Percentiles rank a stretch among this genome's conserved stretches.
phyloP scores from a whole-genome alignment of 2,329 filamentous ascomycete genomes.

The Botrytis cinerea region DNA sequence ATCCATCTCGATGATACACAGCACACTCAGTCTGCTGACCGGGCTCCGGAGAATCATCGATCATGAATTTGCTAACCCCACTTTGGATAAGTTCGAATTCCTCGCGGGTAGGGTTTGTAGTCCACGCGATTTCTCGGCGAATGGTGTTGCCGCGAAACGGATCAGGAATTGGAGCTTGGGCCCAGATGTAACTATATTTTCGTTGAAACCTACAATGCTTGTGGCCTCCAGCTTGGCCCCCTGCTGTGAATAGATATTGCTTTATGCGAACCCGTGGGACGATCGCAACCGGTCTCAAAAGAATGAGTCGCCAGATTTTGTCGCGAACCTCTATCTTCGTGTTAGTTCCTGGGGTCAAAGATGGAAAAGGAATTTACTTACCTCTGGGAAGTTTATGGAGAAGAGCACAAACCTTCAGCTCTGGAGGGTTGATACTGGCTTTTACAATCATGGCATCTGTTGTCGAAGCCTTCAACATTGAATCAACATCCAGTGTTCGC shows the following conservation, averaged over 20 bases:
- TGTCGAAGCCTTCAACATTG: neutral
- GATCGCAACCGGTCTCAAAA: neutral
- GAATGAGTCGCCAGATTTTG: neutral
- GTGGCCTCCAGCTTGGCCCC: neutral
- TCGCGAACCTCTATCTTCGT: neutral
- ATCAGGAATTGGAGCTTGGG: too few species aligned
- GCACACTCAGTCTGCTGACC: neutral
- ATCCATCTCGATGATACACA: neutral
- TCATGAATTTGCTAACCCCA: neutral
- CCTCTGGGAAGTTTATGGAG: neutral
- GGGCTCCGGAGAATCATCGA: neutral
- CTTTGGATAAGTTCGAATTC: neutral
- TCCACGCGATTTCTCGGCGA: neutral
- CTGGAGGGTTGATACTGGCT: neutral
- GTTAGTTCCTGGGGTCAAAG: neutral
- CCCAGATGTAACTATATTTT: neutral
- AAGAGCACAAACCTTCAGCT: neutral
- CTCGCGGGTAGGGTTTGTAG: neutral
- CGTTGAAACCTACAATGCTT: neutral
- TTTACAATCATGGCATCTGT: slow-evolving; percentile 39
- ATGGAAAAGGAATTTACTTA: neutral
- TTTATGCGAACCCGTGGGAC: neutral
- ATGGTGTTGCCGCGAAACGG: neutral
- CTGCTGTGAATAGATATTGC: neutral
- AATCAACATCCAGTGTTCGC: neutral